Evolutionary conservation across 495 filamentous ascomycete species (phyloP).

Genomic region (Trichoderma gamsii): DNA sequence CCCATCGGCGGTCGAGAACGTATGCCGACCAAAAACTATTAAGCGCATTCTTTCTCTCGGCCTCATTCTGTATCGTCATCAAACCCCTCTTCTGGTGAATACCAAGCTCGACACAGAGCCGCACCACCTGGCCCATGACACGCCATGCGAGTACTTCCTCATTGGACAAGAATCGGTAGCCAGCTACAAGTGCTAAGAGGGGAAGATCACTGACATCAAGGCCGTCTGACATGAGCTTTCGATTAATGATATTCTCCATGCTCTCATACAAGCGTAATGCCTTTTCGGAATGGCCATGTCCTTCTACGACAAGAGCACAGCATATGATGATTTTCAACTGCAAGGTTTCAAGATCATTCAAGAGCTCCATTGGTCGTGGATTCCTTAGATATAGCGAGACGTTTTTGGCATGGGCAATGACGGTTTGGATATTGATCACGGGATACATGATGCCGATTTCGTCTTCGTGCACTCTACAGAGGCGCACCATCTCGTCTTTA

Average conservation of each 20-base stretch:
- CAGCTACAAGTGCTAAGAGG: constrained; percentile 68
- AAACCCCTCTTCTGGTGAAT: constrained; percentile 71
- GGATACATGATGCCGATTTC: constrained; percentile 87
- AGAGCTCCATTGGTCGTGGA: constrained; percentile 40
- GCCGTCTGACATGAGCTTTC: constrained; percentile 57
- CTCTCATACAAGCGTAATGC: constrained; percentile 64
- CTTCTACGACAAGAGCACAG: constrained; percentile 65
- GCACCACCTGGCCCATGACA: constrained; percentile 65
- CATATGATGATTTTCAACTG: constrained; percentile 76
- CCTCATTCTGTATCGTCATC: constrained; percentile 55
- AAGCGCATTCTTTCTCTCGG: constrained; percentile 55
- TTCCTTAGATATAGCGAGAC: constrained; percentile 52
- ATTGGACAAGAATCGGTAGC: constrained; percentile 77
- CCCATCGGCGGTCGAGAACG: constrained; percentile 74
- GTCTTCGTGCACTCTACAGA: constrained; percentile 71
- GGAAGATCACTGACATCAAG: constrained; percentile 63
- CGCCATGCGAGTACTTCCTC: constrained; percentile 78
- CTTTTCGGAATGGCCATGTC: constrained; percentile 66
- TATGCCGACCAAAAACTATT: constrained; percentile 78
- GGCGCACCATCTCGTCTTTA: constrained; percentile 63
- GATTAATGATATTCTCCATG: constrained; percentile 62
- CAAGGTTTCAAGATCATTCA: constrained; percentile 62
- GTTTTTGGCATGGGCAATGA: constrained; percentile 57
- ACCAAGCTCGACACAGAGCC: constrained; percentile 74
- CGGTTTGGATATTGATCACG: constrained; percentile 61